Conservation (phyloP, 768 basidiomycete genomes). For the Suillus plorans region DNA sequence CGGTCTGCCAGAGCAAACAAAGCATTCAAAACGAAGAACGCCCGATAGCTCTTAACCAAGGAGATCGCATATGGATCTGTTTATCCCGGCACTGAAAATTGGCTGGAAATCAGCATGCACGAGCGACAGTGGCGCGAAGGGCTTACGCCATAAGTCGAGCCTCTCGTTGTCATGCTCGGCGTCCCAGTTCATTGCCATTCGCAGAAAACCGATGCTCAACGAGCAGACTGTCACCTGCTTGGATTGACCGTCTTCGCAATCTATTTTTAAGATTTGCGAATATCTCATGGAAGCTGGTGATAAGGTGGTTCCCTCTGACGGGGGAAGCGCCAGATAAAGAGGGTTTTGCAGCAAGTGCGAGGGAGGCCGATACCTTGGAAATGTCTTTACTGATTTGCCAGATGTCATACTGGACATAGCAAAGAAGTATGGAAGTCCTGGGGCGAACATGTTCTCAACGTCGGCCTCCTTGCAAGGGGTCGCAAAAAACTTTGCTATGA, state of each 20-base stretch:
- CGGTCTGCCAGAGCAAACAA: slow-evolving; percentile 10
- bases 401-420: slow-evolving; percentile 23
- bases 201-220: neutral
- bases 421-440: slow-evolving; percentile 22
- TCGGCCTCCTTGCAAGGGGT: slow-evolving; percentile 11
- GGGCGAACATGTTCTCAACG: slow-evolving; percentile 24
- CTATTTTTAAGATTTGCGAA: neutral
- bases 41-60: slow-evolving; percentile 14
- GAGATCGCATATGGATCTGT: slow-evolving; percentile 22
- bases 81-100: slow-evolving; percentile 13
- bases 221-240: neutral
- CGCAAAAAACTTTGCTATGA: slow-evolving; percentile 13
- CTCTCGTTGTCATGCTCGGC: neutral
- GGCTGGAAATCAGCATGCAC: neutral
- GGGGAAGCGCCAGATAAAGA: neutral
- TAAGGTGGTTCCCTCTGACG: neutral
- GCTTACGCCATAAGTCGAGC: neutral
- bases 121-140: neutral
- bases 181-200: neutral
- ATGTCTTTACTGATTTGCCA: slow-evolving; percentile 18
- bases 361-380: slow-evolving; percentile 19
- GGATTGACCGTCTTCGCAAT: neutral
- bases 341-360: neutral
- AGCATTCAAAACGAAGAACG: slow-evolving; percentile 12
- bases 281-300: neutral